Evolutionary conservation across 306 rosid species (phyloP).

Genomic region (Trifolium pratense): DNA sequence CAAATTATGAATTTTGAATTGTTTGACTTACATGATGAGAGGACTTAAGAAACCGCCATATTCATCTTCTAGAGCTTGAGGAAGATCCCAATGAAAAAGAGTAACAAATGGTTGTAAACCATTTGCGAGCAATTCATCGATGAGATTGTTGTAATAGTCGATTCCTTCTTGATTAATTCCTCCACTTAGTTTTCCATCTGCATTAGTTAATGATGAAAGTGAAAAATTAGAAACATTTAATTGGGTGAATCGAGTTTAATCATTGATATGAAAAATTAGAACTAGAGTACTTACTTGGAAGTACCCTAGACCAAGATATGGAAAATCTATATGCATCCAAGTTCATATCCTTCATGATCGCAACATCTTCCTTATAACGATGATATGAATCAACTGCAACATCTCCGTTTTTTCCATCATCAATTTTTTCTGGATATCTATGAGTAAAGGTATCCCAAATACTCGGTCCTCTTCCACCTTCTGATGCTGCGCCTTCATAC

Average conservation of each 20-base stretch:
- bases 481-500: background rate
- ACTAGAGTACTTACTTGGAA: slow-evolving; percentile 56
- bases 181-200: slow-evolving; percentile 62
- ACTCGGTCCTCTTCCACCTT: slow-evolving; percentile 3
- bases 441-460: background rate
- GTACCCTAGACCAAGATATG: slow-evolving; percentile 71
- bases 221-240: too few relatives aligned
- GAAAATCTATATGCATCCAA: slow-evolving; percentile 75
- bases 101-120: slow-evolving; percentile 59
- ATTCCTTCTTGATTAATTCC: slow-evolving; percentile 65
- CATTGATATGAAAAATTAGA: background rate
- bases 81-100: slow-evolving; percentile 70
- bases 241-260: too few relatives aligned
- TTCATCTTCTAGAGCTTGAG: slow-evolving; percentile 61
- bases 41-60: slow-evolving; percentile 62
- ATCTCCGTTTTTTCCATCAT: slow-evolving; percentile 47
- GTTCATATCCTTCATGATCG: slow-evolving; percentile 58
- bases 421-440: slow-evolving; percentile 40
- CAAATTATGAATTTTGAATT: background rate
- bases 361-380: slow-evolving; percentile 63
- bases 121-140: slow-evolving; percentile 51
- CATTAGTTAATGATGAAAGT: too few relatives aligned
- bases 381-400: slow-evolving; percentile 52
- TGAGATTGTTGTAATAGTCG: slow-evolving; percentile 63
- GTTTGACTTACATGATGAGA: slow-evolving; percentile 32